phyloP scores from a whole-genome alignment of 2,329 filamentous ascomycete species.

The Fusarium devonianum region DNA sequence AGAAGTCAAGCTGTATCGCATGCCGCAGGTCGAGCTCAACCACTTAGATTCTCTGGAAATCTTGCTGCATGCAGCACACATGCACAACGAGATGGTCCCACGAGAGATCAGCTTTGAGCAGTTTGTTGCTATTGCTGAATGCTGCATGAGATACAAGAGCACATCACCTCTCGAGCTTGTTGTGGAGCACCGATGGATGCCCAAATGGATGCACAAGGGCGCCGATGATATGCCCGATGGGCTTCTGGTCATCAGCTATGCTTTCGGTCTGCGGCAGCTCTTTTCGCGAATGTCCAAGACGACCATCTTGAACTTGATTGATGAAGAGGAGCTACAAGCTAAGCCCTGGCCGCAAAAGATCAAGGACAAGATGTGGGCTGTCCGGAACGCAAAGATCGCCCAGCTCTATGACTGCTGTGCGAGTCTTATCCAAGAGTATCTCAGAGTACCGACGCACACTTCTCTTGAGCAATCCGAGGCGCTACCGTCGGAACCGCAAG shows the following conservation, averaged over 20 bases:
- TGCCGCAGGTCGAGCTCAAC: conserved; percentile 60
- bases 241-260: conserved; percentile 60
- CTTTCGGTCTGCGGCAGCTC: conserved; percentile 57
- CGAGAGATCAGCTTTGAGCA: conserved; percentile 55
- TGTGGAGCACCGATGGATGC: conserved; percentile 61
- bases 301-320: conserved; percentile 54
- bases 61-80: conserved; percentile 59
- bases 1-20: conserved; percentile 57
- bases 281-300: conserved; percentile 60
- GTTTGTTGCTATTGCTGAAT: conserved; percentile 61
- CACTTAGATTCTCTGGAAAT: conserved; percentile 52
- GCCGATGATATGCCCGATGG: conserved; percentile 59
- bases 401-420: conserved; percentile 58
- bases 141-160: conserved; percentile 58
- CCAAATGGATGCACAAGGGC: conserved; percentile 58
- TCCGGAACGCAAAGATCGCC: conserved; percentile 58
- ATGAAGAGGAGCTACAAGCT: conserved; percentile 51
- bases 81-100: conserved; percentile 56
- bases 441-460: conserved; percentile 43
- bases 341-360: conserved; percentile 58
- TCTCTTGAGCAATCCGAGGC: conserved; percentile 22
- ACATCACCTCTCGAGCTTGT: conserved; percentile 58
- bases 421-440: conserved; percentile 55
- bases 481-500: conserved; percentile 33
- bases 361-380: conserved; percentile 57